A percentile compares a stretch with the other conserved stretches of the same genome.
Evolutionary conservation across 768 basidiomycete species (phyloP).

Genomic region (Boletales sp.): DNA sequence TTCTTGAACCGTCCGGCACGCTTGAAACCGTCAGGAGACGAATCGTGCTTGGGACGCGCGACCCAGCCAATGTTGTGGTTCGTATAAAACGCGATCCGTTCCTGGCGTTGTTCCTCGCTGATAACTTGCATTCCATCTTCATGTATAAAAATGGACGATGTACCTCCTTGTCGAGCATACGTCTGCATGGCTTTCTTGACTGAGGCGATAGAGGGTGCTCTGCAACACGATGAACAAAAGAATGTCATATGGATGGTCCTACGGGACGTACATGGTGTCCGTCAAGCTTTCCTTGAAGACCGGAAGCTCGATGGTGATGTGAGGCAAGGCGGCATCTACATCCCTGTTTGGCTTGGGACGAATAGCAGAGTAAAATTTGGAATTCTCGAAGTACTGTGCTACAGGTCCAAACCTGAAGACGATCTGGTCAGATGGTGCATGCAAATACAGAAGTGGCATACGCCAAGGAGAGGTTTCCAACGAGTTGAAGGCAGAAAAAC

Average conservation of each 20-base stretch:
- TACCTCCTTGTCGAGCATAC: conserved; percentile 64
- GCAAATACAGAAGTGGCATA: conserved; percentile 24
- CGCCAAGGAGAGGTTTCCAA: conserved; percentile 61
- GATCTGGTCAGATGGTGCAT: conserved; percentile 4
- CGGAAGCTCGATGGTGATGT: conserved; percentile 78
- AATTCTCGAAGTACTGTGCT: conserved; percentile 82
- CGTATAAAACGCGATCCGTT: conserved; percentile 51
- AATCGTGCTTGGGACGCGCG: conserved; percentile 50
- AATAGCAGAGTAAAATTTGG: conserved; percentile 74
- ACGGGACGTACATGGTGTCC: conserved; percentile 64
- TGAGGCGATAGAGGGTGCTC: conserved; percentile 70
- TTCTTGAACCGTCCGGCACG: conserved; percentile 87
- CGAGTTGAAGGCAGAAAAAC: conserved; percentile 74
- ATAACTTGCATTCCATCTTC: conserved; percentile 59
- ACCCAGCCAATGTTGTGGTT: conserved; percentile 59
- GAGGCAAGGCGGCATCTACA: conserved; percentile 62
- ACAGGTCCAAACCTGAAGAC: conserved; percentile 67
- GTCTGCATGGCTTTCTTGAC: conserved; percentile 62
- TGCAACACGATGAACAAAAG: conserved; percentile 23
- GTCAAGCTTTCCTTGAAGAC: conserved; percentile 84
- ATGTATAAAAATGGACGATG: conserved; percentile 54
- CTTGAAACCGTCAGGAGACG: conserved; percentile 24
- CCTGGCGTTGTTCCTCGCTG: conserved; percentile 42
- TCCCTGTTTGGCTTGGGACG: conserved; percentile 56
- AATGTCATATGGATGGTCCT: background rate